Percentiles rank a stretch among this genome's conserved stretches.
Conservation (phyloP, 495 filamentous ascomycete genomes). For the Tuber melanosporum region DNA sequence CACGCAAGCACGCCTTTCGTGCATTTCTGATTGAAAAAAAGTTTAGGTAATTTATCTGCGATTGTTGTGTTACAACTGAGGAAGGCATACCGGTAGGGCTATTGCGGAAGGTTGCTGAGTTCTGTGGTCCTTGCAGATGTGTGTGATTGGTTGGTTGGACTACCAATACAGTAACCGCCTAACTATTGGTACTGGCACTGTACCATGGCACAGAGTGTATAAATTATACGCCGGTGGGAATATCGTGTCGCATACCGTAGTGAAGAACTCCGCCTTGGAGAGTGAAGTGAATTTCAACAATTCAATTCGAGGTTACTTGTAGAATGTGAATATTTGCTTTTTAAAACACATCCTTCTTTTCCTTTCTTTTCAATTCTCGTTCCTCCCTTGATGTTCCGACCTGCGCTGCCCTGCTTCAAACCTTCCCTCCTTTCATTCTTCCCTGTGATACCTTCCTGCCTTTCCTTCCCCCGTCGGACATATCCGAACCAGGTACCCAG, state of each 20-base stretch:
- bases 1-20: not conserved
- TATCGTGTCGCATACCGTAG: not conserved
- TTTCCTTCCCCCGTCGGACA: not conserved
- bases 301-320: not conserved
- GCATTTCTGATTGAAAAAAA: constrained; percentile 4
- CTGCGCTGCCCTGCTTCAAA: not conserved
- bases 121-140: not conserved
- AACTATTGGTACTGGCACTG: not conserved
- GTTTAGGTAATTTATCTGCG: constrained; percentile 2
- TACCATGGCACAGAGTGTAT: not conserved
- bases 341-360: not conserved
- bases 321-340: not conserved
- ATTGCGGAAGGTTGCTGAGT: not conserved
- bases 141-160: not conserved
- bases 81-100: not conserved
- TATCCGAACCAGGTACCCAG: not conserved
- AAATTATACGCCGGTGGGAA: not conserved
- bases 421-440: not conserved
- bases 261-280: not conserved
- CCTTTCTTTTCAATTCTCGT: not conserved
- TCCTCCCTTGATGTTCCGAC: not conserved
- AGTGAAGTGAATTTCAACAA: not conserved
- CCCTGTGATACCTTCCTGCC: not conserved
- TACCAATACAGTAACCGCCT: not conserved
- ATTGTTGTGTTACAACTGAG: not conserved